Base-by-base conservation (phyloP, 768 basidiomycete genomes). In the Russula sp. region DNA sequence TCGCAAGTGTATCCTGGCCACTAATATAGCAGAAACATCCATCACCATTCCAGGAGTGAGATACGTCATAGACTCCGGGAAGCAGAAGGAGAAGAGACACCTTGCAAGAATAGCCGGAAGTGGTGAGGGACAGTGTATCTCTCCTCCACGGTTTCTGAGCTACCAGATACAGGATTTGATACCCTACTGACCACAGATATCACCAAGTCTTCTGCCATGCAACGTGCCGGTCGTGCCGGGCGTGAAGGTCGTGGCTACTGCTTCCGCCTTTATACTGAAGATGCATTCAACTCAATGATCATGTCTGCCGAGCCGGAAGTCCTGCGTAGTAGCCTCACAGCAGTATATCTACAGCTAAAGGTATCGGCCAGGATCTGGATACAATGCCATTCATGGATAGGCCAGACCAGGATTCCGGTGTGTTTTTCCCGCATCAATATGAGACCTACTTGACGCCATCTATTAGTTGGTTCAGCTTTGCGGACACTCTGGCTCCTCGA, bases 11-110 rank as follows among this genome's bases (percentile, higher is more conserved):
- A 93, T 99, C 67, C 79, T 99, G 44, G 89, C 97, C 2, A 99
- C 97, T 20, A 99, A 98, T 75, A 95, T 99, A 63, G 97, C 97
- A 13, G 97, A 99, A 75, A 98, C 97, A 0, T 92, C 90, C 14
- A 93, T 99, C 73, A 98, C 97, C 16, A 97, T 99, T 72, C 94
- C 95, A 3, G 94, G 94, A 0, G 87, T 99, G 62, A 89, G 85
- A 71, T 98, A 92, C 74, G 95, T 99, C 8, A 91, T 99, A 44
- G 97, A 99, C 75, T 90, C 93, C 0, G 97, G 97, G 2, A 89
- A 94, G 74, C 92, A 89, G 72, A 99, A 98, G 75, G 95, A 98
- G 77, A 97, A 96, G 76, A 82, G 88, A 64, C 94, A 88, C 72
- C 74, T 96, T 24, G 84, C 87, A 13, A 80, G 81, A 71, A 77